phyloP scores from a whole-genome alignment of 768 basidiomycete genomes.

The Coprinopsis cinerea region DNA sequence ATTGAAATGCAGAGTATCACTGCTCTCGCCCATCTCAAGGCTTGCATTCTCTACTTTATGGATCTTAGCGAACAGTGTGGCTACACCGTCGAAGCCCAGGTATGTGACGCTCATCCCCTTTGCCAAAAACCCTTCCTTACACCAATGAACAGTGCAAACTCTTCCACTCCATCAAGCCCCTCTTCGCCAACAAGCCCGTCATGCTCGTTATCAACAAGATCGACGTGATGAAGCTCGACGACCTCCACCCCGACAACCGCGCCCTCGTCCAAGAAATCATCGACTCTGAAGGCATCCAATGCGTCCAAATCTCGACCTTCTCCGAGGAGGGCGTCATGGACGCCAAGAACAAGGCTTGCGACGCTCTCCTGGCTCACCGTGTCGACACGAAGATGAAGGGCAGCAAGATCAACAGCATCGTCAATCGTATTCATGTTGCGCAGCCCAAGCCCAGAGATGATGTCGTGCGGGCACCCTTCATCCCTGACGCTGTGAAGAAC shows the following conservation, averaged over 20 bases:
- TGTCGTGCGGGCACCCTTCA: slow-evolving; percentile 80
- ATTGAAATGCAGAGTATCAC: slow-evolving; percentile 99
- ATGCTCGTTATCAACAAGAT: slow-evolving; percentile 97
- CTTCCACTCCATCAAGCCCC: slow-evolving; percentile 98
- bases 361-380: slow-evolving; percentile 89
- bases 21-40: slow-evolving; percentile 92
- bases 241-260: slow-evolving; percentile 70
- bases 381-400: slow-evolving; percentile 94
- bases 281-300: slow-evolving; percentile 59
- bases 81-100: slow-evolving; percentile 94
- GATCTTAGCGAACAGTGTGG: slow-evolving; percentile 98
- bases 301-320: slow-evolving; percentile 87
- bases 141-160: slow-evolving; percentile 72
- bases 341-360: slow-evolving; percentile 92
- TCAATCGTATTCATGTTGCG: slow-evolving; percentile 95
- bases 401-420: slow-evolving; percentile 83
- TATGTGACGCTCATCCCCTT: slow-evolving; percentile 26
- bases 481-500: slow-evolving; percentile 77
- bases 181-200: slow-evolving; percentile 90
- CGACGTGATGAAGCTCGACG: slow-evolving; percentile 85
- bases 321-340: slow-evolving; percentile 98
- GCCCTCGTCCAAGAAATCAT: slow-evolving; percentile 86
- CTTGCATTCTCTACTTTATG: slow-evolving; percentile 97
- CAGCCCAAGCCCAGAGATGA: slow-evolving; percentile 88
- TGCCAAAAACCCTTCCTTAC: slow-evolving; percentile 15